phyloP scores from a whole-genome alignment of 2,329 filamentous ascomycete species.

The Didymella arachidicola region DNA sequence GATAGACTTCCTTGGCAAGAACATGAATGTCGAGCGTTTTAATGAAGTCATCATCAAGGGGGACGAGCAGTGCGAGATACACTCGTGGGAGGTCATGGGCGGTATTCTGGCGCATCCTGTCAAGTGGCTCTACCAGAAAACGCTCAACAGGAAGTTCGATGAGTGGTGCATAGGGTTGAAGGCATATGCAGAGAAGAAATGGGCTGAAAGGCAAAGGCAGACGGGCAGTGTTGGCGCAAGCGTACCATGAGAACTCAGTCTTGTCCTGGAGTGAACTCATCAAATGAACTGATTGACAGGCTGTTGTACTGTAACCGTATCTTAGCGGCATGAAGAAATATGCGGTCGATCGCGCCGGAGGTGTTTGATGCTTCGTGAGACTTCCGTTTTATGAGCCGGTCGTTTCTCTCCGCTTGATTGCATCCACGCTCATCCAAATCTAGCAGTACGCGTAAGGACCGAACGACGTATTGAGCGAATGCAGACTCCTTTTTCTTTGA shows the following conservation, averaged over 20 bases:
- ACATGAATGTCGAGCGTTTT: slow-evolving; percentile 26
- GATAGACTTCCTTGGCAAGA: slow-evolving; percentile 22
- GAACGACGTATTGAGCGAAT: too few relatives aligned
- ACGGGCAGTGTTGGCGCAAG: background rate
- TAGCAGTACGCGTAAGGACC: too few relatives aligned
- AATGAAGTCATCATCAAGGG: slow-evolving; percentile 31
- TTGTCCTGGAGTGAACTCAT: background rate
- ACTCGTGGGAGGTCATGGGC: slow-evolving; percentile 33
- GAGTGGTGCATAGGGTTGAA: slow-evolving; percentile 33
- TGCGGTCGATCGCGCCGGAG: background rate
- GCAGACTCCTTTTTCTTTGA: too few relatives aligned
- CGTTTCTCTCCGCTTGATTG: too few relatives aligned
- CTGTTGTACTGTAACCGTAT: too few relatives aligned
- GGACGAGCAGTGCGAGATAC: slow-evolving; percentile 29
- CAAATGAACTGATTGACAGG: background rate
- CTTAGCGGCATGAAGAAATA: too few relatives aligned
- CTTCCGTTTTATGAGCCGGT: too few relatives aligned
- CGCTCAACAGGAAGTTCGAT: slow-evolving; percentile 26
- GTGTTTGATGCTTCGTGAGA: background rate
- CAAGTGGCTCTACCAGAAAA: slow-evolving; percentile 26
- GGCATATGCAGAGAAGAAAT: slow-evolving; percentile 24
- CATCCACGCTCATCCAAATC: too few relatives aligned
- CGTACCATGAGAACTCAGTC: background rate
- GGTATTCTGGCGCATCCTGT: slow-evolving; percentile 31
- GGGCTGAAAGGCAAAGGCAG: background rate